Conservation (phyloP, 2,329 filamentous ascomycete genomes). For the Colletotrichum theobromicola region DNA sequence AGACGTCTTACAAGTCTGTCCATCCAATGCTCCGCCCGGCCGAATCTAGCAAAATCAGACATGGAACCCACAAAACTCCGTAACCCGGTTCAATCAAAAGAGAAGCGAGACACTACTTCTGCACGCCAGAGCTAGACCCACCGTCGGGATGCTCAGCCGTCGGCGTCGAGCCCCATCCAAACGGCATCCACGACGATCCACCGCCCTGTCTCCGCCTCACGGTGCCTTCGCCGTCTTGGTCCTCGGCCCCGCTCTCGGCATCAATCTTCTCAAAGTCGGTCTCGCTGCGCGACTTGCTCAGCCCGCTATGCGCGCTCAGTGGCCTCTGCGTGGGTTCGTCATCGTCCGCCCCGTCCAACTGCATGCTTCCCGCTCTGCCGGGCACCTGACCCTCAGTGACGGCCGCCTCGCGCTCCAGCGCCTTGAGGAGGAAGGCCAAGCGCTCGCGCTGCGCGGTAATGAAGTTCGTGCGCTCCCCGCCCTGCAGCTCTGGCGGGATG, state of each 20-base stretch:
- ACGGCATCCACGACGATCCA: conserved; percentile 54
- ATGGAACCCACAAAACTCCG: conserved; percentile 29
- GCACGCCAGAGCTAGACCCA: conserved; percentile 43
- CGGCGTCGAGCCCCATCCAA: conserved; percentile 42
- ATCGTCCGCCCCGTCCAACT: conserved; percentile 17
- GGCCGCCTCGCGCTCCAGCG: conserved; percentile 79
- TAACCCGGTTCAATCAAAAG: neutral
- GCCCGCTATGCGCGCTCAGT: conserved; percentile 56
- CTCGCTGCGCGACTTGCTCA: conserved; percentile 86
- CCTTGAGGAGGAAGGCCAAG: conserved; percentile 74
- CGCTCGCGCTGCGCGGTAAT: conserved; percentile 81
- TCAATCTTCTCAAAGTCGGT: conserved; percentile 90
- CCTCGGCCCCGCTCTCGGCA: conserved; percentile 68
- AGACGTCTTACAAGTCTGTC: conserved; percentile 14
- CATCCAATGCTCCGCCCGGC: conserved; percentile 9
- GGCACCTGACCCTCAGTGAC: conserved; percentile 50
- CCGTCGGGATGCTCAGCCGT: conserved; percentile 24
- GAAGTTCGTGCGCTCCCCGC: conserved; percentile 73
- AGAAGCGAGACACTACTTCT: conserved; percentile 27
- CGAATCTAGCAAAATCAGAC: conserved; percentile 2
- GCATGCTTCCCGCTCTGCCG: conserved; percentile 16
- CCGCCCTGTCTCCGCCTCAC: conserved; percentile 34
- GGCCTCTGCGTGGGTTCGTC: conserved; percentile 41
- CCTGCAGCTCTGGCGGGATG: conserved; percentile 72
- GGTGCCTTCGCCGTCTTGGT: conserved; percentile 39